A percentile compares a stretch with the other conserved stretches of the same genome.
phyloP scores from a whole-genome alignment of 768 basidiomycete genomes.

The Hericium erinaceus region DNA sequence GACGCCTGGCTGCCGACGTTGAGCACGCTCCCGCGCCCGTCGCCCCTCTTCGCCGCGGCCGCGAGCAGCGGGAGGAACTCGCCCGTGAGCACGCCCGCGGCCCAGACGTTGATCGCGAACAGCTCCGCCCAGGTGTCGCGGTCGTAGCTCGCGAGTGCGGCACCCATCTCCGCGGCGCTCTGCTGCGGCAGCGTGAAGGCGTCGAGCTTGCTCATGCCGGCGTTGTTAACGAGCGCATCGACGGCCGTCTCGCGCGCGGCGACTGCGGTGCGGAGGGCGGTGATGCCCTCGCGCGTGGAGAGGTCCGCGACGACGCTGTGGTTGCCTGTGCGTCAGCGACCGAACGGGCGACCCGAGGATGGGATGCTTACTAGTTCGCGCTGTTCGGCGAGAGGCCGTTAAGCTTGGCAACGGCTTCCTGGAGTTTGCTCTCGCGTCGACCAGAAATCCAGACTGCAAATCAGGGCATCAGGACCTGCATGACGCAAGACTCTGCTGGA shows the following conservation, averaged over 20 bases:
- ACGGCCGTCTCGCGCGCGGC: conserved; percentile 57
- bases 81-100: conserved; percentile 65
- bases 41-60: too few relatives aligned
- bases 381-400: conserved; percentile 15
- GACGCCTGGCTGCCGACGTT: too few relatives aligned
- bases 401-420: conserved; percentile 50
- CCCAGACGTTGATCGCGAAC: conserved; percentile 65
- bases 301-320: conserved; percentile 59
- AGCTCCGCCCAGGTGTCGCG: conserved; percentile 62
- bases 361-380: conserved; percentile 10
- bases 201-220: conserved; percentile 43
- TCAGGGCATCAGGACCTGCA: too few relatives aligned
- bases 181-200: conserved; percentile 30
- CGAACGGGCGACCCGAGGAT: conserved; percentile 44
- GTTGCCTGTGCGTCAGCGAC: conserved; percentile 45
- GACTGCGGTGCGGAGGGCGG: conserved; percentile 33
- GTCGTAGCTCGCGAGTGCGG: conserved; percentile 51
- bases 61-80: conserved; percentile 54
- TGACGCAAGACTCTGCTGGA: conserved; percentile 19
- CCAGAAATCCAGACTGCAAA: conserved; percentile 21
- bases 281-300: conserved; percentile 36
- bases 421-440: conserved; percentile 47
- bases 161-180: conserved; percentile 56
- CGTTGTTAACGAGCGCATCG: conserved; percentile 70
- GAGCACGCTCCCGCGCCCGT: too few relatives aligned